These are phyloP conservation scores for Sporothrix mexicana DNA, from an alignment of 2,329 filamentous ascomycete species.

Conservation along the genomic window DNA sequence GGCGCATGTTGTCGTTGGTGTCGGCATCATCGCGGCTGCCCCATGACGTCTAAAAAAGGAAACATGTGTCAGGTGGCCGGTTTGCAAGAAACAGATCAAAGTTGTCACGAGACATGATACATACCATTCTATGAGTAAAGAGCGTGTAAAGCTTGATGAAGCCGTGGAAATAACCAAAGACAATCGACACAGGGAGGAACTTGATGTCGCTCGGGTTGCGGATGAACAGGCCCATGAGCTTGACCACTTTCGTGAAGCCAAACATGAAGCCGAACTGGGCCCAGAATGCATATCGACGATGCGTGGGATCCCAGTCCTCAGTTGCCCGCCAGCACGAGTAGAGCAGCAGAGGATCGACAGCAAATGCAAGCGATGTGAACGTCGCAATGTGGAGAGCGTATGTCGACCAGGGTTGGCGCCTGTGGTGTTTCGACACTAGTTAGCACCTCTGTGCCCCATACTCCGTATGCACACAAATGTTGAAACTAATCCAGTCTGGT, in stretches of 20 bases:
- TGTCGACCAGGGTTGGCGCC: slow-evolving; percentile 89
- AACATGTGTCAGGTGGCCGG: slow-evolving; percentile 8
- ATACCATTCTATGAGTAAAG: slow-evolving; percentile 78
- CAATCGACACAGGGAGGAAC: slow-evolving; percentile 80
- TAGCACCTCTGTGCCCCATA: neutral
- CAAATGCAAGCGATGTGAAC: slow-evolving; percentile 83
- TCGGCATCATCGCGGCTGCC: slow-evolving; percentile 92
- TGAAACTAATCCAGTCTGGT: neutral
- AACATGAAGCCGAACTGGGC: slow-evolving; percentile 76
- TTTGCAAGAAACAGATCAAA: neutral
- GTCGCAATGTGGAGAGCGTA: slow-evolving; percentile 94
- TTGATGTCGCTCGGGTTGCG: slow-evolving; percentile 81
- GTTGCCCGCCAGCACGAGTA: slow-evolving; percentile 73
- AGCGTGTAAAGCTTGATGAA: slow-evolving; percentile 90
- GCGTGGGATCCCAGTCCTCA: slow-evolving; percentile 60
- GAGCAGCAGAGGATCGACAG: slow-evolving; percentile 76
- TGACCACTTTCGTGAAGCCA: slow-evolving; percentile 84
- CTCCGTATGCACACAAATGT: neutral
- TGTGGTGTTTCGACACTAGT: slow-evolving; percentile 47
- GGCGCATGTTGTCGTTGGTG: slow-evolving; percentile 65
- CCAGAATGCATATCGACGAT: slow-evolving; percentile 62
- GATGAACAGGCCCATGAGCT: slow-evolving; percentile 84
- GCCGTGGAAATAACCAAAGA: slow-evolving; percentile 93
- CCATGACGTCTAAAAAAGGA: slow-evolving; percentile 78
- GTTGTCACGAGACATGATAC: neutral